A percentile compares a stretch with the other conserved stretches of the same genome.
Evolutionary conservation across 2,329 filamentous ascomycete species (phyloP).

Genomic region (Neonectria neomacrospora): DNA sequence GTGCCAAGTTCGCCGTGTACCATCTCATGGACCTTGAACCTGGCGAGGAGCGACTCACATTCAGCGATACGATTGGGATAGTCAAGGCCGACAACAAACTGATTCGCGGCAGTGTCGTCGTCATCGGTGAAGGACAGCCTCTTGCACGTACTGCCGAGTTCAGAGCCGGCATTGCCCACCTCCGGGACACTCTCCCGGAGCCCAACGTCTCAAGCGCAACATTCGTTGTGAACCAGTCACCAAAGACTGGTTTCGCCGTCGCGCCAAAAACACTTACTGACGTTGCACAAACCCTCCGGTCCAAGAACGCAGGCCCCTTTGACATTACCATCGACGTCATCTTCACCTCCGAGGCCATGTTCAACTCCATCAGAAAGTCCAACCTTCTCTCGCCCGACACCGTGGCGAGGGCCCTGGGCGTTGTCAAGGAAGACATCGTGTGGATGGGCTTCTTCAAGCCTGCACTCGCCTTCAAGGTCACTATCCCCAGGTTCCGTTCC

Average conservation of each 20-base stretch:
- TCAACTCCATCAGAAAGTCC: slow-evolving; percentile 35
- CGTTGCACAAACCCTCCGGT: slow-evolving; percentile 56
- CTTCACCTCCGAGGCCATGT: slow-evolving; percentile 52
- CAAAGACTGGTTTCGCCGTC: rapidly evolving
- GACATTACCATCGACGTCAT: slow-evolving; percentile 65
- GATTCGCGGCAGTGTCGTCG: slow-evolving; percentile 3
- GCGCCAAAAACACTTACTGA: slow-evolving; percentile 41
- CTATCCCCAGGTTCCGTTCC: slow-evolving; percentile 20
- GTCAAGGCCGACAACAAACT: background rate
- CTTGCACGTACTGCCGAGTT: rapidly evolving
- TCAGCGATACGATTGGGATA: rapidly evolving
- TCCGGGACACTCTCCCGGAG: background rate
- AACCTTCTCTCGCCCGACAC: slow-evolving; percentile 23
- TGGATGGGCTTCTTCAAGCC: slow-evolving; percentile 57
- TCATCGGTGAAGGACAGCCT: slow-evolving; percentile 15
- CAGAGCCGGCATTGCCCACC: background rate
- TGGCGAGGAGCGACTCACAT: slow-evolving; percentile 36
- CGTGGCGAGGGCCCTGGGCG: slow-evolving; percentile 38
- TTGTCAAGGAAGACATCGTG: slow-evolving; percentile 45
- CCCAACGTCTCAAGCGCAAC: background rate
- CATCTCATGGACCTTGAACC: slow-evolving; percentile 58
- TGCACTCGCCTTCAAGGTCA: slow-evolving; percentile 58
- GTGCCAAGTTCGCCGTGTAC: slow-evolving; percentile 59
- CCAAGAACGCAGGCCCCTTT: slow-evolving; percentile 58
- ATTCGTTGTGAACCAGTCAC: rapidly evolving